Evolutionary conservation across 305 asterid species (phyloP).

Genomic region (Fraxinus sp.): DNA sequence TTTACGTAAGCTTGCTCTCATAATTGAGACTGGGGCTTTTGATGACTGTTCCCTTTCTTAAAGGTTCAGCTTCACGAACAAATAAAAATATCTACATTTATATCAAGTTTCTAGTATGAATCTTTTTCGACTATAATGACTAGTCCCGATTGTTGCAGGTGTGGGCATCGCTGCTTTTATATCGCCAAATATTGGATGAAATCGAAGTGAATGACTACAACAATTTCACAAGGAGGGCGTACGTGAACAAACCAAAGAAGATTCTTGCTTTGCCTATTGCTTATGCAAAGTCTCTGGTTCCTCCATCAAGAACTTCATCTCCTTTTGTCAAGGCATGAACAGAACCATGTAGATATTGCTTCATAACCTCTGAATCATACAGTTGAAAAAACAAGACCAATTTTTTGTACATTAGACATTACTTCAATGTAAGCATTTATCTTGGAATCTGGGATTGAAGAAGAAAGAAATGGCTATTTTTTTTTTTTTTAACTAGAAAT

Average conservation of each 20-base stretch:
- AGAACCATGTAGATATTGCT: not conserved
- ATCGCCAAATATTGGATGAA: slow-evolving; percentile 87
- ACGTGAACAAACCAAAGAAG: slow-evolving; percentile 86
- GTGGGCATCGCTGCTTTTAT: slow-evolving; percentile 73
- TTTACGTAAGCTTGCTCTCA: not conserved
- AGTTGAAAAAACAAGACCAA: slow-evolving; percentile 20
- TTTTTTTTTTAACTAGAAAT: not conserved
- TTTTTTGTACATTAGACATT: slow-evolving; percentile 42
- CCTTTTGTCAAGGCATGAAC: slow-evolving; percentile 43
- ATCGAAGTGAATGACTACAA: slow-evolving; percentile 92
- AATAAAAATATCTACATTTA: not conserved
- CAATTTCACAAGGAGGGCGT: slow-evolving; percentile 90
- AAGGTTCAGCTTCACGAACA: not conserved
- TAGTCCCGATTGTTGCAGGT: slow-evolving; percentile 48
- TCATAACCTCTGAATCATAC: slow-evolving; percentile 23
- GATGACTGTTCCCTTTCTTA: too few species aligned
- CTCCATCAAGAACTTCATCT: slow-evolving; percentile 28
- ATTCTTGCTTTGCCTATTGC: slow-evolving; percentile 78
- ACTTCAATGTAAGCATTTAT: slow-evolving; percentile 23
- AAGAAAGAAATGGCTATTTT: not conserved
- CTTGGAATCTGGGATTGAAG: not conserved
- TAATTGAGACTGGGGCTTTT: not conserved
- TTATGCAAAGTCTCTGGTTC: slow-evolving; percentile 61
- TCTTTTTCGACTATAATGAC: not conserved
- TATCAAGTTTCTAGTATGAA: not conserved